Evolutionary conservation across 129 eudicot genomes (phyloP).

Genomic region (Mikania micrantha): DNA sequence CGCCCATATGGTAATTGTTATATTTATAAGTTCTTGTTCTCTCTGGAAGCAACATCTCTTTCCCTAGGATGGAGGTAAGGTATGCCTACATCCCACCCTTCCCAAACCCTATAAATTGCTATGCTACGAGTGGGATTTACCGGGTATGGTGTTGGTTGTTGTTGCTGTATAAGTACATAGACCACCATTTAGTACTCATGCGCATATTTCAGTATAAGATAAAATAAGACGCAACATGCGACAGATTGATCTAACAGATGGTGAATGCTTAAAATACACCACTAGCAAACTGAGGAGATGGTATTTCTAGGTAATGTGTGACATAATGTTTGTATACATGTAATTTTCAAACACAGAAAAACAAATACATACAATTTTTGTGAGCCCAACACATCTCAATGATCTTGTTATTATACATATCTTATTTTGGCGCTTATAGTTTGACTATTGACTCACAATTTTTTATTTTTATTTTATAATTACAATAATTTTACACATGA

Average conservation of each 20-base stretch:
- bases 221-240: background rate
- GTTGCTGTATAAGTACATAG: too few species aligned
- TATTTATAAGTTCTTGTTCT: background rate
- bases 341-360: background rate
- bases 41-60: too few species aligned
- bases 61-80: too few species aligned
- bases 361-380: background rate
- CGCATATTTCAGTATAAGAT: background rate
- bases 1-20: background rate
- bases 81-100: too few species aligned
- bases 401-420: background rate
- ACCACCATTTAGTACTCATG: background rate
- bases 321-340: background rate
- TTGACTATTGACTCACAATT: background rate
- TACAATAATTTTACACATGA: slow-evolving; percentile 17
- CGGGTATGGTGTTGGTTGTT: too few species aligned
- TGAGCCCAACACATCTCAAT: background rate
- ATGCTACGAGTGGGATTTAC: too few species aligned
- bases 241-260: background rate
- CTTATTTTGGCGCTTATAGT: background rate
- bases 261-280: slow-evolving; percentile 7
- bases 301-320: background rate
- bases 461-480: background rate
- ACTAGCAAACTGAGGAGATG: background rate
- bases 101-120: too few species aligned